A percentile compares a stretch with the other conserved stretches of the same genome.
These are phyloP conservation scores for Candida cerambycidarum DNA, from an alignment of 805 yeast genomes.

Conservation along the genomic window DNA sequence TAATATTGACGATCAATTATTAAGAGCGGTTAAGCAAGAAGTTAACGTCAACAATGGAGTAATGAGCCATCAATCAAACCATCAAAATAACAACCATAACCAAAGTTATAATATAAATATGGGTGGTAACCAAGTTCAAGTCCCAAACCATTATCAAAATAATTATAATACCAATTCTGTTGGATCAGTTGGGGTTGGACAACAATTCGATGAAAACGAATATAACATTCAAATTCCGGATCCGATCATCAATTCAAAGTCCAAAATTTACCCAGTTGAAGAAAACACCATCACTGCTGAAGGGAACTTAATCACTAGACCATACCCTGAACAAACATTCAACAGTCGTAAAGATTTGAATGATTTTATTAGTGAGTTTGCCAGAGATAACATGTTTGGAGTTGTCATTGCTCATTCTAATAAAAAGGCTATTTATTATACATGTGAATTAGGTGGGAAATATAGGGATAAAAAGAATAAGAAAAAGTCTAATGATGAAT, in stretches of 20 bases:
- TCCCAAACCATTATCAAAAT: constrained; percentile 4
- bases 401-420: constrained; percentile 61
- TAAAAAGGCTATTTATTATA: constrained; percentile 57
- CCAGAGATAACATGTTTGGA: constrained; percentile 57
- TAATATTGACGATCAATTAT: constrained; percentile 45
- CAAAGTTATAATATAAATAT: constrained; percentile 11
- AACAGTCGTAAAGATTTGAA: constrained; percentile 50
- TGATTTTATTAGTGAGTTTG: constrained; percentile 55
- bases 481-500: constrained; percentile 19
- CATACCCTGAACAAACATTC: constrained; percentile 53
- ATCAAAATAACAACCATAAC: constrained; percentile 11
- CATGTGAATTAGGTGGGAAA: constrained; percentile 58
- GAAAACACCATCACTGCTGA: constrained; percentile 48
- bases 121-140: constrained; percentile 1
- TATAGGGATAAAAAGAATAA: constrained; percentile 50
- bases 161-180: constrained; percentile 3
- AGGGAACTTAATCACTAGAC: constrained; percentile 53
- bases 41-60: constrained; percentile 11
- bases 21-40: constrained; percentile 39
- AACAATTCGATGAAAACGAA: constrained; percentile 32
- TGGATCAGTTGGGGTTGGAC: constrained; percentile 5
- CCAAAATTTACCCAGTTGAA: constrained; percentile 42
- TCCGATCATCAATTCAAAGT: constrained; percentile 42
- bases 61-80: constrained; percentile 3
- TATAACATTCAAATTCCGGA: constrained; percentile 48